These are phyloP conservation scores for Dendrobium huoshanense DNA, from an alignment of 106 monocot species.

Conservation along the genomic window DNA sequence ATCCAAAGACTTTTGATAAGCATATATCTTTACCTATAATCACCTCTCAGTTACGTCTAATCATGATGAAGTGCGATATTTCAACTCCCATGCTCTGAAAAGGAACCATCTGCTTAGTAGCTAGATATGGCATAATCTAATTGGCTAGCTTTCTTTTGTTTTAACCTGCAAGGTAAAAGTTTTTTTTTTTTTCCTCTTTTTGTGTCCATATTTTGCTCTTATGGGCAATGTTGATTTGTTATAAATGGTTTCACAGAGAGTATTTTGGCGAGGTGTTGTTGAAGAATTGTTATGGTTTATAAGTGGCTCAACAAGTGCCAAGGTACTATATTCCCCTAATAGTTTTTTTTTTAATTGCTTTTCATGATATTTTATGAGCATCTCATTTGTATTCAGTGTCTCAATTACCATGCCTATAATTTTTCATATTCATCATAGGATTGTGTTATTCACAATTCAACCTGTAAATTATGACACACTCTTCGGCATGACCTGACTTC, in stretches of 20 bases:
- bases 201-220: not conserved
- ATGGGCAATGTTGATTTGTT: not conserved
- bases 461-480: too few relatives aligned
- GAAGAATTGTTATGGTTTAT: constrained; percentile 99
- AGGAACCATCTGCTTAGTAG: not conserved
- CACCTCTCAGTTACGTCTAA: not conserved
- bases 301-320: constrained; percentile 96
- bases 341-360: not conserved
- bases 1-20: not conserved
- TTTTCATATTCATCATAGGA: not conserved
- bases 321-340: constrained; percentile 31
- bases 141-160: not conserved
- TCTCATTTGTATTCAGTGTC: not conserved
- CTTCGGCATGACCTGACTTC: too few relatives aligned
- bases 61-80: not conserved
- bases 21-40: not conserved
- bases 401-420: not conserved
- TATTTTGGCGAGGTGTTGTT: constrained; percentile 97
- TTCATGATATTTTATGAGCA: not conserved
- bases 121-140: not conserved
- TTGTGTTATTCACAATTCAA: too few relatives aligned
- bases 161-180: not conserved
- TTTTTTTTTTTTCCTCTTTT: not conserved
- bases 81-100: not conserved
- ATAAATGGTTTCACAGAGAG: constrained; percentile 44